Conservation (phyloP, 257 asterid species). For the Solanum boliviense region DNA sequence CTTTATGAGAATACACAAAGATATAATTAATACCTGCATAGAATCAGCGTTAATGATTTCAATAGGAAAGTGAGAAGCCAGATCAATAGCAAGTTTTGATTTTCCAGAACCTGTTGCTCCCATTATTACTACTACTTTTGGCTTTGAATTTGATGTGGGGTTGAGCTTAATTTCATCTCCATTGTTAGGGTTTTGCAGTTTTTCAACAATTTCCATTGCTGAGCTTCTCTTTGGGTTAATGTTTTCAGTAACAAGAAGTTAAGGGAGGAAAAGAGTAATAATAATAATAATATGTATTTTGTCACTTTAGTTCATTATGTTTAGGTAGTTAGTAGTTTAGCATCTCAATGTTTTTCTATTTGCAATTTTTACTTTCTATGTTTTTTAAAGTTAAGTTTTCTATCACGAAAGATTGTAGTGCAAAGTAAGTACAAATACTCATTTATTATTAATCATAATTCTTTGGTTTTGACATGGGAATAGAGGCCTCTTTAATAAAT, state of each 20-base stretch:
- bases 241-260: not conserved
- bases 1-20: not conserved
- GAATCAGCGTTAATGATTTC: slow-evolving; percentile 93
- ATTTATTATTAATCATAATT: not conserved
- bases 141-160: slow-evolving; percentile 19
- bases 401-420: not conserved
- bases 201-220: not conserved
- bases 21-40: slow-evolving; percentile 53
- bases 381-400: not conserved
- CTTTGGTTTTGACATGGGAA: not conserved
- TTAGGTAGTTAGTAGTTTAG: not conserved
- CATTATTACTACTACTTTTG: slow-evolving; percentile 66
- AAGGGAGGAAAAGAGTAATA: not conserved
- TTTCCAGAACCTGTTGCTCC: slow-evolving; percentile 84
- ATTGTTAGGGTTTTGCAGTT: not conserved
- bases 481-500: not conserved
- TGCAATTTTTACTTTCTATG: not conserved
- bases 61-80: slow-evolving; percentile 64
- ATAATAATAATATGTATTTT: not conserved
- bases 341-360: not conserved
- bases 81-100: slow-evolving; percentile 79
- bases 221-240: not conserved
- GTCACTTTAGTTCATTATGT: not conserved
- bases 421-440: not conserved
- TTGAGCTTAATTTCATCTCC: not conserved